Percentiles rank a stretch among this genome's conserved stretches.
phyloP scores from a whole-genome alignment of 139 green algal species.

The Zygnema cylindricum region DNA sequence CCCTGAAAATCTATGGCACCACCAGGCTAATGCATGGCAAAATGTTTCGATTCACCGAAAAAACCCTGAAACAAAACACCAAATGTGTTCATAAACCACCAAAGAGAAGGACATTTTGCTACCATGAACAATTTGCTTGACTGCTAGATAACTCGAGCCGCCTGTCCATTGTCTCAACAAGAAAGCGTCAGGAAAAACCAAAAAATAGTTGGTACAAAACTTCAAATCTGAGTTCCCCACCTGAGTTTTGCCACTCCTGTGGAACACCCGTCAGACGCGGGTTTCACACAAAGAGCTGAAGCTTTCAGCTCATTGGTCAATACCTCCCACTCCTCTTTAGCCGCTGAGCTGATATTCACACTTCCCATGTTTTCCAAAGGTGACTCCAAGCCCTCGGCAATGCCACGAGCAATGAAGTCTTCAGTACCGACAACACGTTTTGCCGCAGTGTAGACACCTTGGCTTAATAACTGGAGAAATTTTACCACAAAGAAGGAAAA shows the following conservation, averaged over 20 bases:
- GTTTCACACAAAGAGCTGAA: conserved; percentile 65
- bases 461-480: not conserved
- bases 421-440: conserved; percentile 42
- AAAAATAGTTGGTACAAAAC: too few relatives aligned
- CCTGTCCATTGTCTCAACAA: too few relatives aligned
- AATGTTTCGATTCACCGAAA: too few relatives aligned
- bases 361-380: not conserved
- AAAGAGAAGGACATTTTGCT: too few relatives aligned
- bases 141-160: too few relatives aligned
- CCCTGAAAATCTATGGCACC: too few relatives aligned
- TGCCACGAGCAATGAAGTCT: conserved; percentile 3
- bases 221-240: not conserved
- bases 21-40: too few relatives aligned
- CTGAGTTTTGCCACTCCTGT: conserved; percentile 64
- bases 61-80: too few relatives aligned
- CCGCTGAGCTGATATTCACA: conserved; percentile 2
- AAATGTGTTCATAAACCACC: too few relatives aligned
- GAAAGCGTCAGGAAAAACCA: too few relatives aligned
- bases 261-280: conserved; percentile 63
- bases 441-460: conserved; percentile 39
- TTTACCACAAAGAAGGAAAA: too few relatives aligned
- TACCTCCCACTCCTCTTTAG: not conserved
- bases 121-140: too few relatives aligned
- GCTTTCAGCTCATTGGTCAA: conserved; percentile 32
- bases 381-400: not conserved